Conservation (phyloP, 768 basidiomycete species). For the Gelatoporia subvermispora region DNA sequence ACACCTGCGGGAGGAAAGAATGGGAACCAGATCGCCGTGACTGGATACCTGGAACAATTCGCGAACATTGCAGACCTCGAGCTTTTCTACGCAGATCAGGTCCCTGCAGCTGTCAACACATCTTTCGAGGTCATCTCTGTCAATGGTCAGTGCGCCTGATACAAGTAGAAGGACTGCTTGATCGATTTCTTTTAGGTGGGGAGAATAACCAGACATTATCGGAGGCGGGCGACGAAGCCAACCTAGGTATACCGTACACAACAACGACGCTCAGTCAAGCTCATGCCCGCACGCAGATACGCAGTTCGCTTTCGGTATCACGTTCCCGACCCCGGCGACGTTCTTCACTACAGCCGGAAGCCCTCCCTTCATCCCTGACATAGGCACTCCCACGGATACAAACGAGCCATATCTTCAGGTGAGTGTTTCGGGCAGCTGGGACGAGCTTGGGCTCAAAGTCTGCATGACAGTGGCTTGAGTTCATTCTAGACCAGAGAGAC, state of each 20-base stretch:
- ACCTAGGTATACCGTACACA: slow-evolving; percentile 31
- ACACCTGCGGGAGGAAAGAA: slow-evolving; percentile 12
- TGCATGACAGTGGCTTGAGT: slow-evolving; percentile 53
- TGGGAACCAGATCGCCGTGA: slow-evolving; percentile 29
- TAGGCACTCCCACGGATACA: slow-evolving; percentile 30
- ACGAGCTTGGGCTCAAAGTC: neutral
- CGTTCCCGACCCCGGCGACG: slow-evolving; percentile 53
- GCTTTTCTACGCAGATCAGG: slow-evolving; percentile 26
- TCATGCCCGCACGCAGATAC: slow-evolving; percentile 34
- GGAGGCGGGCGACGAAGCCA: slow-evolving; percentile 57
- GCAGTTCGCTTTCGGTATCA: slow-evolving; percentile 62
- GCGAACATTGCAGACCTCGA: slow-evolving; percentile 28
- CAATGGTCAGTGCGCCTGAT: slow-evolving; percentile 36
- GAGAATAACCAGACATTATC: slow-evolving; percentile 51
- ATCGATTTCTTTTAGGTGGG: slow-evolving; percentile 40
- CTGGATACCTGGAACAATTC: slow-evolving; percentile 32
- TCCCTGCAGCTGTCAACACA: slow-evolving; percentile 31
- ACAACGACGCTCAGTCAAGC: neutral
- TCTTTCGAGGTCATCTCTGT: slow-evolving; percentile 51
- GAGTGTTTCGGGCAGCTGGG: slow-evolving; percentile 8
- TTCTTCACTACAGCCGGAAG: slow-evolving; percentile 61
- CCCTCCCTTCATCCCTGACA: slow-evolving; percentile 54
- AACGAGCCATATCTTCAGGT: slow-evolving; percentile 49
- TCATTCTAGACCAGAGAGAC: slow-evolving; percentile 39
- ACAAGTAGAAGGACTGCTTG: slow-evolving; percentile 35